Evolutionary conservation across 2,329 filamentous ascomycete species (phyloP).

Genomic region (Helminthosporium solani): DNA sequence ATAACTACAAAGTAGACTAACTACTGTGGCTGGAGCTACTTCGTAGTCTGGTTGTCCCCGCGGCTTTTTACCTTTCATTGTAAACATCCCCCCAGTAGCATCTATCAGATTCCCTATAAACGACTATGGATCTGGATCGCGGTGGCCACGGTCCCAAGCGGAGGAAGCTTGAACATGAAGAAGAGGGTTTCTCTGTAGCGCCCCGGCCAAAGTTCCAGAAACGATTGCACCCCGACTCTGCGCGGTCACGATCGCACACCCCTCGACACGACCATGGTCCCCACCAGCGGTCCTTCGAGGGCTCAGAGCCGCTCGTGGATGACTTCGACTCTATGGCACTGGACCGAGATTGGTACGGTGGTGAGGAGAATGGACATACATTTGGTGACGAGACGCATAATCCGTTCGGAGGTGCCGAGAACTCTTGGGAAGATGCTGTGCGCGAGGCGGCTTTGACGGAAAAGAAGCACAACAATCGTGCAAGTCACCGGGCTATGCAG

Average conservation of each 20-base stretch:
- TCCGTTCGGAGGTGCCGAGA: slow-evolving; percentile 76
- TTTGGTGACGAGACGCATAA: slow-evolving; percentile 93
- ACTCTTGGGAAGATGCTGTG: slow-evolving; percentile 73
- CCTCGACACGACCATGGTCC: slow-evolving; percentile 41
- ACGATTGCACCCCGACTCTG: slow-evolving; percentile 29
- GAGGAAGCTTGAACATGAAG: slow-evolving; percentile 59
- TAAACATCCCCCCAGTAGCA: too few species aligned
- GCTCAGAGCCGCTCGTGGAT: slow-evolving; percentile 60
- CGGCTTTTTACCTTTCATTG: not conserved
- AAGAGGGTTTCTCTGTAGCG: slow-evolving; percentile 59
- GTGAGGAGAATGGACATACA: slow-evolving; percentile 80
- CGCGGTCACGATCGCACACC: slow-evolving; percentile 40
- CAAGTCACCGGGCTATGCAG: slow-evolving; percentile 75
- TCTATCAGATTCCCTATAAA: too few species aligned
- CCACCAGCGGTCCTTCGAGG: slow-evolving; percentile 61
- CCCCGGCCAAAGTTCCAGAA: slow-evolving; percentile 48
- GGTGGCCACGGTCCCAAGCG: slow-evolving; percentile 58
- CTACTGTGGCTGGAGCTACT: slow-evolving; percentile 3
- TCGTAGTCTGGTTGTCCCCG: too few species aligned
- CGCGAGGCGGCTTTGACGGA: slow-evolving; percentile 72
- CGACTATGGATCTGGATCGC: slow-evolving; percentile 27
- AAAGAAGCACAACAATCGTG: slow-evolving; percentile 72
- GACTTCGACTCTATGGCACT: slow-evolving; percentile 72
- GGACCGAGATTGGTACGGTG: slow-evolving; percentile 90
- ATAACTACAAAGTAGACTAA: not conserved